Conservation (phyloP, 345 rosid genomes). For the Sisymbrium altissimum region DNA sequence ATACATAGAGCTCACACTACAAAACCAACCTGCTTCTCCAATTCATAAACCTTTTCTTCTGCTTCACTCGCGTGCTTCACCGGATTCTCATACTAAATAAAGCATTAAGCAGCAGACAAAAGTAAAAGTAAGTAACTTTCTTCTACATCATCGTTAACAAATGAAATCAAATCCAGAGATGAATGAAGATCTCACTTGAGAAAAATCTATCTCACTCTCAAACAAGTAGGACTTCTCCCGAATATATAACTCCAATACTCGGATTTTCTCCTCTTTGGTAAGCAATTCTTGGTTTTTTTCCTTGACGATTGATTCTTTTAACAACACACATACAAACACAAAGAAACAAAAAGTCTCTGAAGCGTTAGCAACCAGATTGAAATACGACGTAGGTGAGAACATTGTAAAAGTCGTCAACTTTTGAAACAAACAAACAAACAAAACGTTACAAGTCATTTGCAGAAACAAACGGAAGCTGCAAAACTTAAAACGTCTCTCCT, state of each 20-base stretch:
- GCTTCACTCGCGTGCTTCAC: slow-evolving; percentile 20
- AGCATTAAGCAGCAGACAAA: not conserved
- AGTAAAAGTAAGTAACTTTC: not conserved
- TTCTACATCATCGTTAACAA: not conserved
- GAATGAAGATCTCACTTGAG: slow-evolving; percentile 31
- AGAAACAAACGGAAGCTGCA: slow-evolving; percentile 8
- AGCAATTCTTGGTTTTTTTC: slow-evolving; percentile 32
- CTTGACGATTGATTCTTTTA: slow-evolving; percentile 34
- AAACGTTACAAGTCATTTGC: slow-evolving; percentile 16
- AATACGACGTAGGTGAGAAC: too few relatives aligned
- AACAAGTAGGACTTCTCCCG: slow-evolving; percentile 36
- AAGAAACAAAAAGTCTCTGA: not conserved
- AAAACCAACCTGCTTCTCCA: slow-evolving; percentile 44
- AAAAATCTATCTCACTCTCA: slow-evolving; percentile 35
- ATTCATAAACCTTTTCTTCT: slow-evolving; percentile 27
- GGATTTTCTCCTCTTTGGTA: slow-evolving; percentile 33
- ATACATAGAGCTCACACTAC: not conserved
- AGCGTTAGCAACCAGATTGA: slow-evolving; percentile 7
- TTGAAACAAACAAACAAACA: not conserved
- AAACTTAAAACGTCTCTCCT: not conserved
- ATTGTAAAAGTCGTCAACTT: not conserved
- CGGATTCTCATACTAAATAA: slow-evolving; percentile 16
- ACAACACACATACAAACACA: not conserved
- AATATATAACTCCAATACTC: slow-evolving; percentile 35
- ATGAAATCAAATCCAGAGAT: not conserved